These are phyloP conservation scores for Kazachstania sp. DNA, from an alignment of 1,139 yeast species.

Conservation along the genomic window DNA sequence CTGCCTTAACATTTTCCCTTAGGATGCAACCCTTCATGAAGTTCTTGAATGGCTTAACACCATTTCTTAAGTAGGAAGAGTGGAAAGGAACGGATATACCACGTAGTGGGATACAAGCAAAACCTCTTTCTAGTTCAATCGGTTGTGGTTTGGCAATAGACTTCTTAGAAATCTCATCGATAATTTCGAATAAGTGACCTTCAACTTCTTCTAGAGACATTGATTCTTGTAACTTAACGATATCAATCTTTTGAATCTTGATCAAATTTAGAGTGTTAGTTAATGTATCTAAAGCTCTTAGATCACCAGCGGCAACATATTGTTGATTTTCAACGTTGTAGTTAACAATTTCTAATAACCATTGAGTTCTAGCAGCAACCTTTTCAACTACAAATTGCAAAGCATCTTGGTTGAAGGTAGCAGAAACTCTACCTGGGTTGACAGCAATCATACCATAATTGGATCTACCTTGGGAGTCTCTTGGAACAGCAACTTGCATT, in stretches of 20 bases:
- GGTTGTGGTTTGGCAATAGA: constrained; percentile 89
- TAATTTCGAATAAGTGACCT: constrained; percentile 79
- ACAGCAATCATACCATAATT: constrained; percentile 99
- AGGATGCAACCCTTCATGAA: constrained; percentile 94
- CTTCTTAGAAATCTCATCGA: constrained; percentile 72
- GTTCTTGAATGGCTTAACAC: constrained; percentile 98
- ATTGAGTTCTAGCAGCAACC: constrained; percentile 69
- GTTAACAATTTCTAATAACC: constrained; percentile 97
- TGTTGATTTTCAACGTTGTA: constrained; percentile 97
- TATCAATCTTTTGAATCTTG: constrained; percentile 88
- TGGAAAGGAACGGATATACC: constrained; percentile 99
- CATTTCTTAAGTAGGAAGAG: constrained; percentile 91
- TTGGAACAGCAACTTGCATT: constrained; percentile 99
- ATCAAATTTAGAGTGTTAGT: constrained; percentile 88
- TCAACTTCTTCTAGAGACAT: constrained; percentile 82
- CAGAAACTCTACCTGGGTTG: constrained; percentile 86
- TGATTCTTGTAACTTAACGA: constrained; percentile 74
- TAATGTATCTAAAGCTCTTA: constrained; percentile 87
- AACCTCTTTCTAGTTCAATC: constrained; percentile 93
- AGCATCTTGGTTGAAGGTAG: constrained; percentile 88
- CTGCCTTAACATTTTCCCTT: constrained; percentile 89
- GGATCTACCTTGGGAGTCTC: constrained; percentile 90
- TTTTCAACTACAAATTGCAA: constrained; percentile 90
- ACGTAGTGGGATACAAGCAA: constrained; percentile 94
- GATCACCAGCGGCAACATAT: constrained; percentile 97